Conservation (phyloP, 306 rosid genomes). For the Sicyos edulis region DNA sequence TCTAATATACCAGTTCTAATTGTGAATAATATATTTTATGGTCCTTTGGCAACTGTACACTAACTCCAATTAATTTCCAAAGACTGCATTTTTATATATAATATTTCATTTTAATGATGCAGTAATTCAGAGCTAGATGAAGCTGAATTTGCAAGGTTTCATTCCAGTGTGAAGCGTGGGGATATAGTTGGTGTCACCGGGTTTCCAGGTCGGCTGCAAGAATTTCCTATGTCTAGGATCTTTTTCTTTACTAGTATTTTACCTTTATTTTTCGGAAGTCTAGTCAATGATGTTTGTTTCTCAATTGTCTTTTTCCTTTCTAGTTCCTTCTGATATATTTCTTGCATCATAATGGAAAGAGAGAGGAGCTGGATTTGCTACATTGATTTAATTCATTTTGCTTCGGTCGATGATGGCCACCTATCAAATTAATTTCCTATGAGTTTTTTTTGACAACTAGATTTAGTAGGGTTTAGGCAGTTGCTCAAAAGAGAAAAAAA, state of each 20-base stretch:
- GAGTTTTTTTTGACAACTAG: too few species aligned
- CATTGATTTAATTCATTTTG: not conserved
- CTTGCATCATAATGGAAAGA: not conserved
- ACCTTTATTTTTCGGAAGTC: not conserved
- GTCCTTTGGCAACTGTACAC: too few species aligned
- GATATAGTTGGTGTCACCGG: constrained; percentile 77
- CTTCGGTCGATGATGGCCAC: too few species aligned
- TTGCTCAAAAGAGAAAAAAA: too few species aligned
- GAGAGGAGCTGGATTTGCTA: not conserved
- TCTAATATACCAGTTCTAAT: too few species aligned
- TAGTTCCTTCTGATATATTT: not conserved
- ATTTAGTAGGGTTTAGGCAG: too few species aligned
- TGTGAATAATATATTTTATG: too few species aligned
- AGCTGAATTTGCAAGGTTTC: constrained; percentile 58
- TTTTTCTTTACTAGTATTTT: not conserved
- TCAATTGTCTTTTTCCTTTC: not conserved
- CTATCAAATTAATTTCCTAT: too few species aligned
- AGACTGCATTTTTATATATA: too few species aligned
- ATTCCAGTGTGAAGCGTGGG: constrained; percentile 75
- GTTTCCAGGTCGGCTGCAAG: constrained; percentile 60
- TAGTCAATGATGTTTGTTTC: not conserved
- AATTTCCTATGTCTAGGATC: not conserved
- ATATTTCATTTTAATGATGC: constrained; percentile 34
- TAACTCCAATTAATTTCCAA: too few species aligned
- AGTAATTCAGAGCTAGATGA: constrained; percentile 60